phyloP scores from a whole-genome alignment of 306 rosid genomes.

The Quercus gilva region DNA sequence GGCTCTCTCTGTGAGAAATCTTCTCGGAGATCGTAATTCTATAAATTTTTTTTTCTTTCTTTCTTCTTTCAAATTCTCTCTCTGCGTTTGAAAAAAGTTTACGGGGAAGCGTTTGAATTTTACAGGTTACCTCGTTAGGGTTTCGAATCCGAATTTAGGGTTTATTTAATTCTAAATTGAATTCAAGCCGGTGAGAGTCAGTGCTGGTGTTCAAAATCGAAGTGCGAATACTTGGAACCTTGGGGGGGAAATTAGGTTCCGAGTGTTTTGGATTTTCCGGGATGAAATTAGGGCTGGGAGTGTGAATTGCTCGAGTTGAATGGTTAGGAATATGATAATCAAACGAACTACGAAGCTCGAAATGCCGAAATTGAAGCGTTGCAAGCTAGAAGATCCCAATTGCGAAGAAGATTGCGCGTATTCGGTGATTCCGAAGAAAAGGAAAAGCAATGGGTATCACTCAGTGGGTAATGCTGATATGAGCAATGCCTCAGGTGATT shows the following conservation, averaged over 20 bases:
- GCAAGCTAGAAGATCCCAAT: constrained; percentile 59
- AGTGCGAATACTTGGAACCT: neutral
- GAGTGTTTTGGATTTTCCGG: constrained; percentile 21
- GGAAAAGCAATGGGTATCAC: constrained; percentile 34
- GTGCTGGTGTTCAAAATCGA: neutral
- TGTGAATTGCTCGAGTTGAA: constrained; percentile 5
- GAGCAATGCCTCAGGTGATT: constrained; percentile 54
- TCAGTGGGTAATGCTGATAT: constrained; percentile 42
- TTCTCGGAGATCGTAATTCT: neutral
- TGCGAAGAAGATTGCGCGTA: constrained; percentile 31
- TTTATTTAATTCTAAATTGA: neutral
- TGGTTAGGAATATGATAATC: constrained; percentile 56
- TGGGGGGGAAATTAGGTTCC: constrained; percentile 13
- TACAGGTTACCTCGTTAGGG: constrained; percentile 15
- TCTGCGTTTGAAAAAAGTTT: neutral
- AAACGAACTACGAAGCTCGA: constrained; percentile 68
- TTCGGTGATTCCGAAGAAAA: constrained; percentile 55
- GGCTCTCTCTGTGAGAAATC: neutral
- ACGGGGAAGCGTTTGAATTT: constrained; percentile 1
- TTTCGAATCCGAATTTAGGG: constrained; percentile 15
- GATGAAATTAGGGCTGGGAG: constrained; percentile 48
- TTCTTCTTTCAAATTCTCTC: neutral
- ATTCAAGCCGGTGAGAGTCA: neutral
- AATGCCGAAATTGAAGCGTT: constrained; percentile 83
- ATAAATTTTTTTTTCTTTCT: neutral